Evolutionary conservation across 257 asterid genomes (phyloP).

Genomic region (Ballota nigra): DNA sequence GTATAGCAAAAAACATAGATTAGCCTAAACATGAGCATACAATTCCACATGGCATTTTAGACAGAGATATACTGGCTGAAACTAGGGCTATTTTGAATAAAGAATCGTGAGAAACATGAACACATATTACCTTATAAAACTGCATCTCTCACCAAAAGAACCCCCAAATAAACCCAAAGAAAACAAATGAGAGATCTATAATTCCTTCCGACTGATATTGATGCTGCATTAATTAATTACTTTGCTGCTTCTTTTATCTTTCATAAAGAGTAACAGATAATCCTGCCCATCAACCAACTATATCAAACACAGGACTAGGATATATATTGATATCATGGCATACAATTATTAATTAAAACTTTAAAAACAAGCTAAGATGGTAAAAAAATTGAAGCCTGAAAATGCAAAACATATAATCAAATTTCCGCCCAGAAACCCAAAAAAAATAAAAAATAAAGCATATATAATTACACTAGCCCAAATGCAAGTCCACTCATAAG

Average conservation of each 20-base stretch:
- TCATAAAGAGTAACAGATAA: not conserved
- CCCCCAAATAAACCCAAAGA: not conserved
- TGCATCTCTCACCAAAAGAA: constrained; percentile 7
- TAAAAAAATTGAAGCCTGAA: constrained; percentile 17
- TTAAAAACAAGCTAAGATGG: not conserved
- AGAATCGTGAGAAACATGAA: not conserved
- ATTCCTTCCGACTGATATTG: constrained; percentile 1
- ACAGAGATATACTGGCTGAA: no score
- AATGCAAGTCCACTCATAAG: constrained; percentile 4
- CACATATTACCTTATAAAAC: not conserved
- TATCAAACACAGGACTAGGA: constrained; percentile 1
- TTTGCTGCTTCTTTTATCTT: not conserved
- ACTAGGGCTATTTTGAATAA: no score
- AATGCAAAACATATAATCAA: not conserved
- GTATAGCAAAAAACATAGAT: no score
- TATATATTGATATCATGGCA: not conserved
- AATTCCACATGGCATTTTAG: no score
- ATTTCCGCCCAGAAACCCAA: not conserved
- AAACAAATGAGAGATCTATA: not conserved
- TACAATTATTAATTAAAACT: not conserved
- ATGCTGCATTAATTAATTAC: not conserved
- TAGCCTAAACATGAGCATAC: no score
- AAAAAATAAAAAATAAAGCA: not conserved
- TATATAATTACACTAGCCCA: not conserved
- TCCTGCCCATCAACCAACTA: constrained; percentile 4